Conservation (phyloP, 257 asterid species). For the Rehmannia glutinosa region DNA sequence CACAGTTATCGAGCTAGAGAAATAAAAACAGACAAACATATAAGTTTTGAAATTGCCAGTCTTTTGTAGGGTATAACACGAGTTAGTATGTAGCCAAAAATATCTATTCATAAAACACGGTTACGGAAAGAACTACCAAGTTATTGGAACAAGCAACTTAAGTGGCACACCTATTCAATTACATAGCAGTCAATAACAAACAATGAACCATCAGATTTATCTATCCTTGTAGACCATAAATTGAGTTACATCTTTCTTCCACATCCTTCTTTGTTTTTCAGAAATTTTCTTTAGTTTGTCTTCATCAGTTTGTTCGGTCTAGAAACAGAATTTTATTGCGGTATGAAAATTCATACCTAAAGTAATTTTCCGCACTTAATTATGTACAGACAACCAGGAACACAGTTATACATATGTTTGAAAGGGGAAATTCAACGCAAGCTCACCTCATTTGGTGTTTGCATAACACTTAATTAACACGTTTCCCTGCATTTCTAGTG, state of each 20-base stretch:
- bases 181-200: background rate
- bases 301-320: background rate
- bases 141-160: background rate
- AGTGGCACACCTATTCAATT: background rate
- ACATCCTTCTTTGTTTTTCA: background rate
- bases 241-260: background rate
- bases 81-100: background rate
- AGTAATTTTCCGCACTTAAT: background rate
- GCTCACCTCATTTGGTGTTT: background rate
- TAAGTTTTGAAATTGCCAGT: background rate
- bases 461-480: background rate
- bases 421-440: background rate
- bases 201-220: background rate
- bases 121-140: background rate
- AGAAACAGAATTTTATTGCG: background rate
- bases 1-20: slow-evolving; percentile 37
- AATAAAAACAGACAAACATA: slow-evolving; percentile 6
- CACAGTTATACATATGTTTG: background rate
- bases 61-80: background rate
- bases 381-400: background rate
- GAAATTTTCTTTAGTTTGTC: background rate
- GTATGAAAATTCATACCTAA: background rate
- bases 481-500: background rate
- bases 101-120: background rate
- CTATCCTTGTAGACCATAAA: background rate